Evolutionary conservation across 805 yeast genomes (phyloP).

Genomic region (Naumovozyma baii): DNA sequence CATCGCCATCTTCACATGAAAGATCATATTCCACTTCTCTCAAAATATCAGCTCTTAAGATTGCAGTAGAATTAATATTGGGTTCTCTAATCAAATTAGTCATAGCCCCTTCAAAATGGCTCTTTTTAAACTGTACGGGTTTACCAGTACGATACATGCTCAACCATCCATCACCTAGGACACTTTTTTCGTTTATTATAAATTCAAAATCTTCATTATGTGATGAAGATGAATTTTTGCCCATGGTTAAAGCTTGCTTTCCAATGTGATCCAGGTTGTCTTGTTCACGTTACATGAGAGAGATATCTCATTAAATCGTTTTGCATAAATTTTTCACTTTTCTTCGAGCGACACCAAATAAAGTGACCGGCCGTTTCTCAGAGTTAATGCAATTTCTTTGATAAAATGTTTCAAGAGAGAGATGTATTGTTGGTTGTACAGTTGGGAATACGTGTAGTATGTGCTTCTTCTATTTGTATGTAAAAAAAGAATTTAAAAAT

Average conservation of each 20-base stretch:
- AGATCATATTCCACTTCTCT: conserved; percentile 38
- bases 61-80: conserved; percentile 83
- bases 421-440: too few relatives aligned
- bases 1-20: background rate
- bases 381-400: too few relatives aligned
- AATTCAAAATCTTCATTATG: conserved; percentile 15
- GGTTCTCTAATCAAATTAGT: conserved; percentile 71
- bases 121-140: conserved; percentile 19
- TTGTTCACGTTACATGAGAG: too few relatives aligned
- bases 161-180: conserved; percentile 24
- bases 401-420: too few relatives aligned
- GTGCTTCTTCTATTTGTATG: too few relatives aligned
- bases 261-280: too few relatives aligned
- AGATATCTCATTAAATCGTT: too few relatives aligned
- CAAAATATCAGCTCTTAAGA: conserved; percentile 77
- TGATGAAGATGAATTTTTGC: background rate
- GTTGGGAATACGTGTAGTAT: too few relatives aligned
- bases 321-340: background rate
- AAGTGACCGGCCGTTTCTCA: too few relatives aligned
- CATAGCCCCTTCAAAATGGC: conserved; percentile 70
- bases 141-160: conserved; percentile 18
- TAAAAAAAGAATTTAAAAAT: too few relatives aligned
- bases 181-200: conserved; percentile 13
- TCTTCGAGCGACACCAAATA: background rate
- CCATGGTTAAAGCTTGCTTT: too few relatives aligned